These are phyloP conservation scores for Gentiana macrophylla DNA, from an alignment of 257 asterid genomes.

Conservation along the genomic window DNA sequence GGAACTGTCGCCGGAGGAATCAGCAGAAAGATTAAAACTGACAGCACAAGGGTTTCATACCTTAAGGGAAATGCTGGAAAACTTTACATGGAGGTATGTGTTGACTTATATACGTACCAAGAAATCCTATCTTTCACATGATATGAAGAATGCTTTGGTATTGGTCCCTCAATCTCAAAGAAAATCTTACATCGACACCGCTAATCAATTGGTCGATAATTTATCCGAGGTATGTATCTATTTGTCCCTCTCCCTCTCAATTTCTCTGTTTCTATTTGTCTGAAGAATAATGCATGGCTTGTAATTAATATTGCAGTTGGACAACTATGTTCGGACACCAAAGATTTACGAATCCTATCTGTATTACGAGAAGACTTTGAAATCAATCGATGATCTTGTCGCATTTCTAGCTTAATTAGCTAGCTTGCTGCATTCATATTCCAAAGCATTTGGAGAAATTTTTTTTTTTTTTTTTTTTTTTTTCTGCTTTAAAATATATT, in stretches of 20 bases:
- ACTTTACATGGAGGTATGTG: conserved; percentile 77
- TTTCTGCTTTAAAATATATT: no score
- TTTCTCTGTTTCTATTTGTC: no score
- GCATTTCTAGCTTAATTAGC: conserved; percentile 22
- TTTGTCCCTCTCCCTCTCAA: no score
- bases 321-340: conserved; percentile 59
- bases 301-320: conserved; percentile 41
- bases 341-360: conserved; percentile 71
- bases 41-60: conserved; percentile 71
- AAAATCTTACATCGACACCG: conserved; percentile 32
- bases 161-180: conserved; percentile 35
- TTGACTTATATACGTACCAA: conserved; percentile 54
- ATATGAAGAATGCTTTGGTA: conserved; percentile 26
- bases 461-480: no score
- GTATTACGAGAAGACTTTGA: conserved; percentile 74
- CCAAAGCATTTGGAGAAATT: no score
- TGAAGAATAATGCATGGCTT: background rate
- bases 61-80: conserved; percentile 61
- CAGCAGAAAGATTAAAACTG: conserved; percentile 50
- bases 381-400: conserved; percentile 66
- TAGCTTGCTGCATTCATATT: background rate
- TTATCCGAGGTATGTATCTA: conserved; percentile 48
- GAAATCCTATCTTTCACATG: conserved; percentile 45
- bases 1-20: conserved; percentile 52
- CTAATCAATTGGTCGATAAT: conserved; percentile 60